Base-by-base conservation (phyloP, 306 rosid genomes). In the Begonia masoniana region DNA sequence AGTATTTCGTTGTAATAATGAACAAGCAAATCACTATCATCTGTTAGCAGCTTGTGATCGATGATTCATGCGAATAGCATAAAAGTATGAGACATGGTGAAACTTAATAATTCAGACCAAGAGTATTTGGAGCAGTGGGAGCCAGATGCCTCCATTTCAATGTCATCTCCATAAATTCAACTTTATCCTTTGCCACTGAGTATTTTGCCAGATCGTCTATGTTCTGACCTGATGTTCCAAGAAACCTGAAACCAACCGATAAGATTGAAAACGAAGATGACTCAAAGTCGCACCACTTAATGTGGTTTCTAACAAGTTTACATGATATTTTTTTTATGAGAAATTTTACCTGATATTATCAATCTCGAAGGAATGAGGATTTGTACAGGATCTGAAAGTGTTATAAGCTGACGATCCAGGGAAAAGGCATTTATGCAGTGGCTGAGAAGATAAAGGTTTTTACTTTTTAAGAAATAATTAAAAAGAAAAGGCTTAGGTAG, bases 51-150 rank as follows among this genome's bases (percentile, higher is more conserved):
- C 39, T 31, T 6, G 39, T 31, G 39, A 31, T 31, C 24, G 4
- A 21, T 31, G 8, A 6, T 5, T 31, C 39, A 6, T 9, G 8
- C 5, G 9, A 6, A 31, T 31, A 31, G 39, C 39, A 31, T 31
- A 31, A 31, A 31, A 6, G 2, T 31, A 31, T 31, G 9, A 31
- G 9, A 31, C 39, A 31, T 31, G 39, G 8, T 31, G 9, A 31
- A 31, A 31, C 39, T 31, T 31, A 31, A 57, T 50, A 56, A 59
- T 21, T 57, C 15, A 59, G 81, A 91, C 97, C 97, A 39, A 91
- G 96, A 59, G 96, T 85, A 68, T 85, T 91, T 62, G 97, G 97
- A n/a, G 97, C 79, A 45, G 97, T 91, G 16, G 97, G 97, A 60
- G 97, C 97, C 58, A 91, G 59, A 81, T 91, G 97, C 75, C 97